phyloP scores from a whole-genome alignment of 306 rosid genomes.

The Elaeagnus macrophylla region DNA sequence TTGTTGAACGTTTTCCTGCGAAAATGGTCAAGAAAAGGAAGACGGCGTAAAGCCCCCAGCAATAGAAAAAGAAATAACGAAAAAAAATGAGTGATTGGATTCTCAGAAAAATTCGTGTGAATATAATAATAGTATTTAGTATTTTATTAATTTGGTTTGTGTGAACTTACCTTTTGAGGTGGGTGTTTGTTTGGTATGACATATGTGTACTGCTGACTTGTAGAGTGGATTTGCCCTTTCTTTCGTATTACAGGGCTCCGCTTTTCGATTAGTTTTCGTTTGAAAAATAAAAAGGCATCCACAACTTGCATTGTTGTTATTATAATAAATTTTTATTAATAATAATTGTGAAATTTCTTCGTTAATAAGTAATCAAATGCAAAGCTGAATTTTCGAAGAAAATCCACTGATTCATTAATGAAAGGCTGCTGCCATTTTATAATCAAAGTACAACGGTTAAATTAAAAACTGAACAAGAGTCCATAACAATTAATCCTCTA shows the following conservation, averaged over 20 bases:
- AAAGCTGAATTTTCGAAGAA: too few species aligned
- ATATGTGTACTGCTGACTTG: conserved; percentile 2
- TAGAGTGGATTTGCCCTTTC: background rate
- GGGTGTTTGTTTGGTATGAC: conserved; percentile 29
- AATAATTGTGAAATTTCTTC: too few species aligned
- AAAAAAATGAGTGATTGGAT: conserved; percentile 46
- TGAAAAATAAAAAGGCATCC: too few species aligned
- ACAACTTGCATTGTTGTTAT: too few species aligned
- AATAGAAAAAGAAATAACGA: conserved; percentile 29
- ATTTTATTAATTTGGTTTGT: conserved; percentile 20
- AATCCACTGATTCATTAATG: too few species aligned
- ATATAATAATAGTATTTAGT: conserved; percentile 9
- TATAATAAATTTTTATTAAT: too few species aligned
- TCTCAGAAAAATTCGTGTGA: conserved; percentile 25
- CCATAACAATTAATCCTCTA: too few species aligned
- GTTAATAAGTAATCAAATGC: too few species aligned
- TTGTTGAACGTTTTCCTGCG: conserved; percentile 42
- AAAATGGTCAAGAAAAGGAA: conserved; percentile 41
- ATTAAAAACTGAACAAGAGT: too few species aligned
- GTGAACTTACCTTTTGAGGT: conserved; percentile 16
- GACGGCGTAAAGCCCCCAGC: background rate
- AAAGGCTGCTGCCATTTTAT: too few species aligned
- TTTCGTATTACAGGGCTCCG: conserved; percentile 13
- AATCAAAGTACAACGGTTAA: too few species aligned
- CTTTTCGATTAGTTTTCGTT: background rate